Conservation (phyloP, 768 basidiomycete species). For the Phanerodontia chrysosporium region DNA sequence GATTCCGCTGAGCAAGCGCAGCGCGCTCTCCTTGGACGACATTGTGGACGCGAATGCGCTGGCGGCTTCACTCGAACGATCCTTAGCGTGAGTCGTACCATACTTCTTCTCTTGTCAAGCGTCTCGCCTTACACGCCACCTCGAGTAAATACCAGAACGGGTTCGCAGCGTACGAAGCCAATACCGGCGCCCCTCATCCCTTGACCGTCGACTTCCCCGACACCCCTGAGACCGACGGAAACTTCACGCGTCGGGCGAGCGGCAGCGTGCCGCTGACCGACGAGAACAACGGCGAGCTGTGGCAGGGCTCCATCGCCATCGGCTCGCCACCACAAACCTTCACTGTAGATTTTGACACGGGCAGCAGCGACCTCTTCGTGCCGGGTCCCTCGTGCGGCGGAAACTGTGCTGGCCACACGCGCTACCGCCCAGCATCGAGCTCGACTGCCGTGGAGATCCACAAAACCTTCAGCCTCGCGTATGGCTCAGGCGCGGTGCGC, state of each 20-base stretch:
- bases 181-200: slow-evolving; percentile 8
- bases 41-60: slow-evolving; percentile 1
- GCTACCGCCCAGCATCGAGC: slow-evolving; percentile 27
- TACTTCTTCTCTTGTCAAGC: not conserved
- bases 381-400: slow-evolving; percentile 18
- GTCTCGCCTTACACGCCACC: not conserved
- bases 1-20: slow-evolving; percentile 5
- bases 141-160: slow-evolving; percentile 9
- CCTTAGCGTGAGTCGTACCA: not conserved
- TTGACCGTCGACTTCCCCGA: not conserved
- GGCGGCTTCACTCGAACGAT: not conserved
- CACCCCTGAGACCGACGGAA: not conserved
- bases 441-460: slow-evolving; percentile 27
- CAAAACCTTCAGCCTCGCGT: slow-evolving; percentile 29
- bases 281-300: slow-evolving; percentile 24
- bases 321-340: slow-evolving; percentile 33
- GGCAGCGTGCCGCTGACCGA: slow-evolving; percentile 18
- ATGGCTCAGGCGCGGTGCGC: slow-evolving; percentile 33
- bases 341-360: slow-evolving; percentile 38
- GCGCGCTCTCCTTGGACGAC: slow-evolving; percentile 1
- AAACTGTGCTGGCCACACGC: slow-evolving; percentile 23
- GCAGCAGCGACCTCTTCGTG: slow-evolving; percentile 30
- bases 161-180: slow-evolving; percentile 6
- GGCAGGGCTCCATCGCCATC: slow-evolving; percentile 35
- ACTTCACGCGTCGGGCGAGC: not conserved